Evolutionary conservation across 768 basidiomycete genomes (phyloP), one percentile per base, ranked within the genome.

Genomic region (Suillus fuscotomentosus): DNA sequence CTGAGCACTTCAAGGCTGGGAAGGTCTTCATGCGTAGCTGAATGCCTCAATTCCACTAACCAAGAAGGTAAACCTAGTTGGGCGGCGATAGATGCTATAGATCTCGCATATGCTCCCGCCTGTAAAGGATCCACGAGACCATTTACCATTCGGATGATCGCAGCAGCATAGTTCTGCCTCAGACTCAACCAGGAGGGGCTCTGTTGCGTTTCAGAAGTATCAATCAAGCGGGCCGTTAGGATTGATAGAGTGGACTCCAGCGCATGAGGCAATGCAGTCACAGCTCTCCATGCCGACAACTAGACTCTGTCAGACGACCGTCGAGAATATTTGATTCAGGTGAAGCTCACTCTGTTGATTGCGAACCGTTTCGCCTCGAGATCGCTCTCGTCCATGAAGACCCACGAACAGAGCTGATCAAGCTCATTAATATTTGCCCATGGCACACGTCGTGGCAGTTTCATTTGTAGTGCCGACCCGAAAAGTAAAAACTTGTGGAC

Each of bases 121-220:
- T 99, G 97, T 13, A 97, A 81, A 15, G 96, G 95, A 71, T 99
- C 97, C 8, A 98, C 97, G 43, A 99, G 83, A 2, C 95, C 93
- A 70, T 99, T 99, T 68, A 99, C 92, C 68, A 99, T 86, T 39
- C 97, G 82, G 64, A 96, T 90, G 65, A 97, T 80, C 2, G 94
- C 88, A 31, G 90, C 80, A 10, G 93, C 87, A 75, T 94, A 95
- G 65, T 84, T 85, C 70, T 95, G 90, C 22, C 96, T 85, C 61
- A 92, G 75, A 59, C 80, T 76, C 42, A 92, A 80, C 43, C 75
- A 69, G 1, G 82, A 79, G 59, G 31, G 70, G 61, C 11, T 75
- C 64, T 39, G 64, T 2, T 48, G 64, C 47, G 60, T 66, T 24
- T 56, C 67, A 64, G 39, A 69, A 9, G 72, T 67, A 64, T 95